These are phyloP conservation scores for Sporothrix phasma DNA, from an alignment of 2,329 filamentous ascomycete species.

Conservation along the genomic window DNA sequence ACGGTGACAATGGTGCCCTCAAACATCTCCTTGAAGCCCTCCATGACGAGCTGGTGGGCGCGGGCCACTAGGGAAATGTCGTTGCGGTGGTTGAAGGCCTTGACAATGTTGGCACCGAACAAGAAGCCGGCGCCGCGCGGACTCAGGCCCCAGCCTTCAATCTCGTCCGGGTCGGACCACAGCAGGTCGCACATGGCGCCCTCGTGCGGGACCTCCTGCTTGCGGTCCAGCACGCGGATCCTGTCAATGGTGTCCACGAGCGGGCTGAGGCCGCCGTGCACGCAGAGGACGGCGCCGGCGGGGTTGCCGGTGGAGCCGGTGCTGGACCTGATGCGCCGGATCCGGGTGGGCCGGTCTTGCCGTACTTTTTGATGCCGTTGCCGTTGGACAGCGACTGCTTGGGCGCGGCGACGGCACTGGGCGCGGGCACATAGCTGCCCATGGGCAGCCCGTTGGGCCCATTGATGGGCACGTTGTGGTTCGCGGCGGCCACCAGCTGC, in stretches of 20 bases:
- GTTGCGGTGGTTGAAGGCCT: constrained; percentile 90
- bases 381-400: neutral
- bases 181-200: constrained; percentile 97
- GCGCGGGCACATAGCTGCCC: constrained; percentile 14
- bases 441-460: constrained; percentile 8
- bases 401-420: neutral
- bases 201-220: constrained; percentile 97
- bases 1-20: constrained; percentile 92
- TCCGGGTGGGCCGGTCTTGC: constrained; percentile 55
- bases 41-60: constrained; percentile 97
- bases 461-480: neutral
- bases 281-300: constrained; percentile 81
- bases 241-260: constrained; percentile 91
- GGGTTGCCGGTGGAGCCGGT: constrained; percentile 54
- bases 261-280: constrained; percentile 87
- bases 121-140: constrained; percentile 91
- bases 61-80: constrained; percentile 85
- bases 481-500: constrained; percentile 10
- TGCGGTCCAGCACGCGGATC: constrained; percentile 86
- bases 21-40: constrained; percentile 99
- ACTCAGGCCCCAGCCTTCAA: constrained; percentile 91
- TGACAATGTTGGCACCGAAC: constrained; percentile 92
- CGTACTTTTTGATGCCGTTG: constrained; percentile 10
- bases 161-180: constrained; percentile 97
- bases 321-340: constrained; percentile 67